Evolutionary conservation across 495 filamentous ascomycete genomes (phyloP), one percentile per base, ranked within the genome.

Genomic region (Hypoxylon crocopeplum): DNA sequence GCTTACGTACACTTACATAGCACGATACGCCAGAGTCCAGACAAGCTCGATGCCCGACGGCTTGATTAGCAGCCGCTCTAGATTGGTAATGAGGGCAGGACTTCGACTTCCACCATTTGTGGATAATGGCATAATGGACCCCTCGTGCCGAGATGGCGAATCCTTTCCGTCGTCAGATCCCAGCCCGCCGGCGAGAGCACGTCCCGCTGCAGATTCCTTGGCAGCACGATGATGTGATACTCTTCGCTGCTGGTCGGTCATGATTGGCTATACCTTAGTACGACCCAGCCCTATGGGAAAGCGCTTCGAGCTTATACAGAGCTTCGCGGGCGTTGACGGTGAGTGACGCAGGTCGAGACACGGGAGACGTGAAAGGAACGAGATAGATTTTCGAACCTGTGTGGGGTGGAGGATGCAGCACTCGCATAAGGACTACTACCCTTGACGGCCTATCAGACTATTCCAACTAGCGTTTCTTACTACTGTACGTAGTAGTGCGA

Each of bases 371-470:
- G 11, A 36, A 16, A 34, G 15, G 19, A 29, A 27, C 10, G 7
- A 40, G 42, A 42, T 41, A 29, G 48, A 27, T 11, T 34, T 16
- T 20, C 21, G 24, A 8, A 4, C 24, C 24, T 27, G 16, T 24
- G 39, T 49, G 55, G 55, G 37, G 55, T 58, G 46, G 37, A 58
- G 55, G 46, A 58, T 56, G 16, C 34, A 34, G 36, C 36, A 34
- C 27, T 41, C 37, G 24, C 37, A 41, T 48, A 27, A 48, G 34
- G 34, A 32, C 27, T 48, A 27, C 33, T 13, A 39, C 24, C 52
- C 54, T 49, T 49, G 46, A 44, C 45, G n/a, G 24, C 30, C 38
- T 34, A 44, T 33, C 21, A 38, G 54, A 49, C 54, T 49, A 44
- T 51, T 24, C 30, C 7, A 37, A 58, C 30, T 58, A 58, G 55